Evolutionary conservation across 2,329 filamentous ascomycete genomes (phyloP).

Genomic region (Stachybotrys chartarum): DNA sequence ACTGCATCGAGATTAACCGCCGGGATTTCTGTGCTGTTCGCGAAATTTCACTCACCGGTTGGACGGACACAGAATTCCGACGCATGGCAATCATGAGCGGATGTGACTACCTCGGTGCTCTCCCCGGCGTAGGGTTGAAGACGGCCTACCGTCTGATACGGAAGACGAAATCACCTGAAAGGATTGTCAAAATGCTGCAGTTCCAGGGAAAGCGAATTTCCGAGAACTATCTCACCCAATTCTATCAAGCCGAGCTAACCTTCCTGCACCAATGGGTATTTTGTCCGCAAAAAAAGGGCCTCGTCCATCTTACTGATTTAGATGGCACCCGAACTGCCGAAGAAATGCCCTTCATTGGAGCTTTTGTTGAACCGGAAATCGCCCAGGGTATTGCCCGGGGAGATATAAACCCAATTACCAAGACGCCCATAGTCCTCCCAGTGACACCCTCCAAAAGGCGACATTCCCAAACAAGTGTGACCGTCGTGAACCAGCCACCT

Average conservation of each 20-base stretch:
- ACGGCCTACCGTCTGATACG: constrained; percentile 86
- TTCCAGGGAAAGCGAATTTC: constrained; percentile 88
- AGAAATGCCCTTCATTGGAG: constrained; percentile 76
- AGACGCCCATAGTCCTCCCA: constrained; percentile 49
- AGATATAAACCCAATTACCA: constrained; percentile 85
- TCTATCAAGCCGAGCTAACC: constrained; percentile 81
- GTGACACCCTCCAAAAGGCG: constrained; percentile 34
- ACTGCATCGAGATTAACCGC: constrained; percentile 86
- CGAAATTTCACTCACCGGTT: constrained; percentile 83
- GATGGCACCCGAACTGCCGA: constrained; percentile 55
- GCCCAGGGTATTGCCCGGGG: constrained; percentile 72
- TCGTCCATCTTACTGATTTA: constrained; percentile 70
- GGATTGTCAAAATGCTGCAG: constrained; percentile 71
- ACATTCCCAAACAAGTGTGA: constrained; percentile 26
- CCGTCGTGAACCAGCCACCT: constrained; percentile 15
- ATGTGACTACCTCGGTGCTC: constrained; percentile 87
- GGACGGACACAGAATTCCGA: constrained; percentile 86
- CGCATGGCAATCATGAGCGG: constrained; percentile 95
- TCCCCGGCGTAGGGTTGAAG: constrained; percentile 83
- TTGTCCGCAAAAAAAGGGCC: constrained; percentile 62
- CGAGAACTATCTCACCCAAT: constrained; percentile 70
- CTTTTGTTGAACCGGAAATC: constrained; percentile 58
- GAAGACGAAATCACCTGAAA: constrained; percentile 83
- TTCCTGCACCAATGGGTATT: constrained; percentile 95
- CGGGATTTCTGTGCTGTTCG: constrained; percentile 82